phyloP scores from a whole-genome alignment of 495 filamentous ascomycete genomes.

The Sordaria brevicollis region DNA sequence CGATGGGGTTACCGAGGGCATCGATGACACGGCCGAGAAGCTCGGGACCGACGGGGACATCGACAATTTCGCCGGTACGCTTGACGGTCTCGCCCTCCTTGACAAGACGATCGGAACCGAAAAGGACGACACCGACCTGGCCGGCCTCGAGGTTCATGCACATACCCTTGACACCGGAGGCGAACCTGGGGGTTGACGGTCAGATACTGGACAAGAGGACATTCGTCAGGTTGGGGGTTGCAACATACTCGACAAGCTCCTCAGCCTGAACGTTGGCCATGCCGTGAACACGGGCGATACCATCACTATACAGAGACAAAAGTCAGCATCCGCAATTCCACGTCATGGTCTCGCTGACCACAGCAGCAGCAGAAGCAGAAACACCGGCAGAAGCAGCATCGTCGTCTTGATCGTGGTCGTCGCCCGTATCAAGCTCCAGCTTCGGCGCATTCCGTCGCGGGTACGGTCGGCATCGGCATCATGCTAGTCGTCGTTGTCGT shows the following conservation, averaged over 20 bases:
- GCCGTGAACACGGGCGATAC: slow-evolving; percentile 99
- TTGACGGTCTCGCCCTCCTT: slow-evolving; percentile 99
- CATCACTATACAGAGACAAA: slow-evolving; percentile 59
- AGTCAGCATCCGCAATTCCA: slow-evolving; percentile 26
- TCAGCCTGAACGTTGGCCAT: slow-evolving; percentile 99
- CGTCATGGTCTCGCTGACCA: background rate
- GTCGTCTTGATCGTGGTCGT: background rate
- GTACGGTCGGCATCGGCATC: background rate
- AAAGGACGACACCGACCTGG: slow-evolving; percentile 99
- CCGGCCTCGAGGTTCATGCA: slow-evolving; percentile 99
- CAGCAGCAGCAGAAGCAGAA: background rate
- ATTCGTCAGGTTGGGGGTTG: background rate
- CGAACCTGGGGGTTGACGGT: slow-evolving; percentile 58
- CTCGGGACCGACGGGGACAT: slow-evolving; percentile 88
- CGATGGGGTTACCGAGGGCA: slow-evolving; percentile 96
- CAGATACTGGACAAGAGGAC: slow-evolving; percentile 1
- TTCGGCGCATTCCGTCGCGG: background rate
- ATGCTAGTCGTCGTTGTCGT: background rate
- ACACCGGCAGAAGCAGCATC: background rate
- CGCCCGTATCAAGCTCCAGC: background rate
- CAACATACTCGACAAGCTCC: slow-evolving; percentile 96
- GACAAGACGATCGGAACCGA: slow-evolving; percentile 99
- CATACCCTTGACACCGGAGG: slow-evolving; percentile 99
- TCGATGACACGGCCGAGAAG: slow-evolving; percentile 97
- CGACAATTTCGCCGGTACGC: slow-evolving; percentile 98